Evolutionary conservation across 441 rosid genomes (phyloP).

Genomic region (Rhodomyrtus psidioides): DNA sequence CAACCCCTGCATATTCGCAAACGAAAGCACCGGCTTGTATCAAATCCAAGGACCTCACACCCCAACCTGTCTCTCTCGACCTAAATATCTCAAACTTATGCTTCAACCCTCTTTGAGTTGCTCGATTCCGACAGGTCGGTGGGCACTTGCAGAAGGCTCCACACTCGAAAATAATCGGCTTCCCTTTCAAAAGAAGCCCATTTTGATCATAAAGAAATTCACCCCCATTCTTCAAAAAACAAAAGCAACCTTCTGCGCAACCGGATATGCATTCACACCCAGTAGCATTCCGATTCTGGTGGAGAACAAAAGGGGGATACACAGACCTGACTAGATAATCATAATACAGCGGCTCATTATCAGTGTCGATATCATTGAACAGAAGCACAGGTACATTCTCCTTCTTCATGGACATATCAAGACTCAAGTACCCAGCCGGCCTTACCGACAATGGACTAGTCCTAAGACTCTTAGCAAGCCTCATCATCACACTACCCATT

Average conservation of each 20-base stretch:
- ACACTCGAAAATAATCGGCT: slow-evolving; percentile 74
- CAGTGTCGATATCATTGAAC: slow-evolving; percentile 70
- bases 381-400: slow-evolving; percentile 60
- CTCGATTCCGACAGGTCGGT: slow-evolving; percentile 71
- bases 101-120: slow-evolving; percentile 63
- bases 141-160: slow-evolving; percentile 75
- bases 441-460: slow-evolving; percentile 46
- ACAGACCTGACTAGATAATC: slow-evolving; percentile 61
- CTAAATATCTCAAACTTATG: slow-evolving; percentile 77
- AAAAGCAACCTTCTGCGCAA: slow-evolving; percentile 62
- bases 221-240: slow-evolving; percentile 70
- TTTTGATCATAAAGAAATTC: slow-evolving; percentile 66
- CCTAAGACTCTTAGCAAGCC: slow-evolving; percentile 56
- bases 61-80: slow-evolving; percentile 90
- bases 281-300: slow-evolving; percentile 17
- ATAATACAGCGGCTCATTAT: slow-evolving; percentile 68
- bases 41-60: slow-evolving; percentile 76
- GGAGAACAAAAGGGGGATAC: slow-evolving; percentile 44
- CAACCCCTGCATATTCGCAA: slow-evolving; percentile 85
- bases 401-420: slow-evolving; percentile 58
- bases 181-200: slow-evolving; percentile 68
- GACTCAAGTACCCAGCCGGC: slow-evolving; percentile 67
- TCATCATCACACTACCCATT: slow-evolving; percentile 75
- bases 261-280: slow-evolving; percentile 74
- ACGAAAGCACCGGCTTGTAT: slow-evolving; percentile 84